Evolutionary conservation across 2,329 filamentous ascomycete genomes (phyloP), one percentile per base, ranked within the genome.

Genomic region (Colletotrichum sidae): DNA sequence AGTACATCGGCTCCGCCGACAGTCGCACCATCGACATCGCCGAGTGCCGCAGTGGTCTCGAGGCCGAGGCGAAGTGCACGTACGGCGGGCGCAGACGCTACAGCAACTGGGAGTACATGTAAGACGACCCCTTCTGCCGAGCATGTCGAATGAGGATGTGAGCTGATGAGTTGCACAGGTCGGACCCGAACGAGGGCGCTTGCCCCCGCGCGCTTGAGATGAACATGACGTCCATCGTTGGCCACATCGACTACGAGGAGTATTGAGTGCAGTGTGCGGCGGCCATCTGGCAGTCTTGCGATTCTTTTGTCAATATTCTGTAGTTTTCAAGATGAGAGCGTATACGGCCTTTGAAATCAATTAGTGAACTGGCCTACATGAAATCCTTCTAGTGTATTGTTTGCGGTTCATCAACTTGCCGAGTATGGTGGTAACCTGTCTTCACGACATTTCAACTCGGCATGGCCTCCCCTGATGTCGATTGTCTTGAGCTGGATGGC

Each of bases 31-130:
- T 46, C 6, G 12, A 25, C 10, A 9, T n/a, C 6, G n/a, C 15
- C 6, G 44, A 46, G 6, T 46, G 44, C 44, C 7, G 15, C 44
- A 17, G 25, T 17, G 44, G 44, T 15, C 15, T 46, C n/a, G n/a
- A 6, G 6, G 25, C 15, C 9, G 44, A 46, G 44, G 44, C 44
- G 9, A 46, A 17, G 8, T 46, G 44, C 44, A 46, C 13, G 12
- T 46, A 46, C 44, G 44, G 44, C 9, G 44, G 44, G 3, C 44
- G 44, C 12, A 46, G 44, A 4, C 44, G 44, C 12, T 46, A 46
- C 44, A 25, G 12, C 12, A 46, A 46, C 44, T 46, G 44, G 44
- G 44, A 46, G 44, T 46, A 46, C 44, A 46, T 46, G 44, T 46
- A 46, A 46, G 44, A 46, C 25, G 25, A 46, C 44, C 15, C n/a